Evolutionary conservation across 306 rosid species (phyloP).

Genomic region (Chamaecrista fasciculata): DNA sequence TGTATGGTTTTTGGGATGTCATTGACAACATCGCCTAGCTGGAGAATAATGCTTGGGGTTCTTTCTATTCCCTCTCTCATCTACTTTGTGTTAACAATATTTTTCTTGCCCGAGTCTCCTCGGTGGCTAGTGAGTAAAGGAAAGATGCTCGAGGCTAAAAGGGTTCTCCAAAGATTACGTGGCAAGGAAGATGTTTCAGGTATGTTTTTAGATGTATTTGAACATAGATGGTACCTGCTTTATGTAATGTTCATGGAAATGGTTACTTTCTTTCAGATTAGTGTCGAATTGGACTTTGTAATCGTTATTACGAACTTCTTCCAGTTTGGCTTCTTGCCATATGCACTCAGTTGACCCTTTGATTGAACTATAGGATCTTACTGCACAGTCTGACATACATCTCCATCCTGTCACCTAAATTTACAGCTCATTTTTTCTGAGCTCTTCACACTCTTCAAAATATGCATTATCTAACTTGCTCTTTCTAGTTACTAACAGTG

Average conservation of each 20-base stretch:
- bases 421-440: not conserved
- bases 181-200: conserved; percentile 88
- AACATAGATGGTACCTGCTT: not conserved
- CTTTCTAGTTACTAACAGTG: not conserved
- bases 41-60: conserved; percentile 61
- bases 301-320: conserved; percentile 1
- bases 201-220: conserved; percentile 23
- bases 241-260: not conserved
- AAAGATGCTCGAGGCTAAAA: conserved; percentile 57
- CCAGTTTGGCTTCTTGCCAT: not conserved
- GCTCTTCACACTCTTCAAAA: not conserved
- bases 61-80: conserved; percentile 51
- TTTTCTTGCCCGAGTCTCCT: conserved; percentile 74
- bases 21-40: conserved; percentile 45
- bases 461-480: not conserved
- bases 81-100: conserved; percentile 44
- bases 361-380: conserved; percentile 7
- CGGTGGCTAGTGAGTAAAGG: conserved; percentile 75
- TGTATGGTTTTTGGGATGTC: conserved; percentile 65
- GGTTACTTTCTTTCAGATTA: not conserved
- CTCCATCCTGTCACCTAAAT: not conserved
- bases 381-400: not conserved
- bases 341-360: conserved; percentile 1
- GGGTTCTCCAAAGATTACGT: conserved; percentile 54
- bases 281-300: conserved; percentile 6